Conservation (phyloP, 2,329 filamentous ascomycete genomes). For the Graphium sp. region DNA sequence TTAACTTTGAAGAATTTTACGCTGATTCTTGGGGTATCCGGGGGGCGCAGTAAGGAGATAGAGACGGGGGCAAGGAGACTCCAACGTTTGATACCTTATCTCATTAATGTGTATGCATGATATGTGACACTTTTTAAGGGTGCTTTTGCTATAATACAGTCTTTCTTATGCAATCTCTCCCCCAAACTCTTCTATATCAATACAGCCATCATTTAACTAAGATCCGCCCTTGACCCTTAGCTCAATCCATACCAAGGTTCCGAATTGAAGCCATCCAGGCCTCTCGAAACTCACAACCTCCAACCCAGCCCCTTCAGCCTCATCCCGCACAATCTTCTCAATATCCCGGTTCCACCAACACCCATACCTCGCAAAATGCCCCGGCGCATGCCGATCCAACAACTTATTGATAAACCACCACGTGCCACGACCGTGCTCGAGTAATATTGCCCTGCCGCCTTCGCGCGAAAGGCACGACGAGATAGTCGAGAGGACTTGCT, state of each 20-base stretch:
- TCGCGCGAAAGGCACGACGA: slow-evolving; percentile 31
- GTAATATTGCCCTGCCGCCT: slow-evolving; percentile 40
- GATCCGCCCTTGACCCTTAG: slow-evolving; percentile 23
- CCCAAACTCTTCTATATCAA: too few species aligned
- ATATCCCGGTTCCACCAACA: slow-evolving; percentile 57
- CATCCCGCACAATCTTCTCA: slow-evolving; percentile 32
- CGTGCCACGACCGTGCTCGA: slow-evolving; percentile 44
- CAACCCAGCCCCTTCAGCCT: slow-evolving; percentile 27
- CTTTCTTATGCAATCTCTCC: too few species aligned
- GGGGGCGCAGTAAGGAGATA: too few species aligned
- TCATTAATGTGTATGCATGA: too few species aligned
- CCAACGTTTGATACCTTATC: too few species aligned
- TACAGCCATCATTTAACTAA: too few species aligned
- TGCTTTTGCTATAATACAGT: too few species aligned
- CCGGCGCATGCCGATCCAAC: slow-evolving; percentile 34
- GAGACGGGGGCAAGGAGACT: too few species aligned
- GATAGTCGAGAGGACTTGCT: slow-evolving; percentile 33
- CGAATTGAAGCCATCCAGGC: slow-evolving; percentile 34
- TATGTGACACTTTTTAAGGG: too few species aligned
- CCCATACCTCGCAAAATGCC: slow-evolving; percentile 42
- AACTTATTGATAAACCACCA: slow-evolving; percentile 36
- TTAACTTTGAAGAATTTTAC: too few species aligned
- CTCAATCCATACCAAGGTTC: slow-evolving; percentile 43
- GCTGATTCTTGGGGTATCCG: too few species aligned
- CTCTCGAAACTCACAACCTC: slow-evolving; percentile 36